A percentile compares a stretch with the other conserved stretches of the same genome.
Evolutionary conservation across 2,329 filamentous ascomycete genomes (phyloP).

Genomic region (Raffaelea albimanens): DNA sequence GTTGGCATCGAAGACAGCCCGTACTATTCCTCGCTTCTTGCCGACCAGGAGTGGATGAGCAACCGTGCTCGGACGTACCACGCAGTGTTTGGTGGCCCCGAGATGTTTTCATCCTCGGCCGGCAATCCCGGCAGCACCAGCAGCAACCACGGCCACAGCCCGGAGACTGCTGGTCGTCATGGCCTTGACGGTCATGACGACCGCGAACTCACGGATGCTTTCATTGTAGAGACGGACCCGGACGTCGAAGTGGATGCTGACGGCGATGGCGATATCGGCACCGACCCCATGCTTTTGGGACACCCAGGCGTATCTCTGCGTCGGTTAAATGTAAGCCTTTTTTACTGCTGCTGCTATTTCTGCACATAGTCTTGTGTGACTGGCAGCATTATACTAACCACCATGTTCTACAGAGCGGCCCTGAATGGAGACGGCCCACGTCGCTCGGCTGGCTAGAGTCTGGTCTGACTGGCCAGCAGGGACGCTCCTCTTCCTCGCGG

Average conservation of each 20-base stretch:
- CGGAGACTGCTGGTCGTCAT: neutral
- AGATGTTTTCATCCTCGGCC: neutral
- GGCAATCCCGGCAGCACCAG: neutral
- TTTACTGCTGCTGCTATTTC: too few species aligned
- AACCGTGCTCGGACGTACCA: neutral
- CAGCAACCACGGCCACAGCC: neutral
- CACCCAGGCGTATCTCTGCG: too few species aligned
- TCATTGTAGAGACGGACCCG: neutral
- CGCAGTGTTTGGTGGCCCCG: neutral
- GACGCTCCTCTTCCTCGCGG: too few species aligned
- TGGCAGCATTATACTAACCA: too few species aligned
- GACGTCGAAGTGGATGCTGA: constrained; percentile 1
- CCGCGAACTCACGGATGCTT: neutral
- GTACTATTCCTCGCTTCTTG: neutral
- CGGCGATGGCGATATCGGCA: neutral
- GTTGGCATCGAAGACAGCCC: neutral
- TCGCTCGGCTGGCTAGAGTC: too few species aligned
- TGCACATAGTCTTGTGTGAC: too few species aligned
- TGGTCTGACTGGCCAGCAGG: too few species aligned
- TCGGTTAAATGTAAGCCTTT: too few species aligned
- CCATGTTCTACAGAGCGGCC: too few species aligned
- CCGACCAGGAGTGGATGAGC: neutral
- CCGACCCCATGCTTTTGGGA: too few species aligned
- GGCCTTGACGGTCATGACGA: neutral
- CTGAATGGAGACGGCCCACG: too few species aligned